Evolutionary conservation across 331 rosid genomes (phyloP), one percentile per base, ranked within the genome.

Genomic region (Erythrophleum ivorense): DNA sequence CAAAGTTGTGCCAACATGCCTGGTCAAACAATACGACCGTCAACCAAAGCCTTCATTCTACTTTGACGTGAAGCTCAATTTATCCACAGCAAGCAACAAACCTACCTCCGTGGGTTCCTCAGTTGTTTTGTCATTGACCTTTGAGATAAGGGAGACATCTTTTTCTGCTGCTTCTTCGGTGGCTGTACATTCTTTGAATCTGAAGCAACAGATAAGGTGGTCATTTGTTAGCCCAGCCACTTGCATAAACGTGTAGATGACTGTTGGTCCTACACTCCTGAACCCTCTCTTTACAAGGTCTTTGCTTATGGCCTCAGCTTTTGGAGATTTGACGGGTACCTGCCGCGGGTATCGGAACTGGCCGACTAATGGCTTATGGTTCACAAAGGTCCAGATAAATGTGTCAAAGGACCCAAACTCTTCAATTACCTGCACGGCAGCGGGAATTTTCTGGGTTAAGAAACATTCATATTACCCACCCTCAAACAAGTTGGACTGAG

Each of bases 151-250:
- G 10, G 70, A 80, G 75, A 77, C 79, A 21, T 84, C 92, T 76
- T 81, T 87, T 79, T 16, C 85, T 58, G 73, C 76, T 60, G 64
- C 69, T 84, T 83, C 92, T 70, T 85, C 77, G 8, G 79, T 78
- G 71, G 73, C 81, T 73, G 68, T 67, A 78, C 95, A 92, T 53
- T 86, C 92, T 89, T 82, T 85, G 86, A 88, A 93, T 83, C 97
- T 89, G 88, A 93, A 91, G 91, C 97, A 93, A 85, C 87, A 74
- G 46, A 85, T 64, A 73, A 93, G 91, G 83, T 91, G 96, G 81
- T 88, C 96, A 69, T 91, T 91, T 24, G 91, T 91, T 82, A 93
- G 85, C 34, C 96, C 96, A 60, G 96, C 94, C 59, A 91, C 97
- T 83, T 89, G 96, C 94, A 89, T 90, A 84, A 91, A 91, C 31